phyloP scores from a whole-genome alignment of 78 protist species.

The Protostelium mycophagum region DNA sequence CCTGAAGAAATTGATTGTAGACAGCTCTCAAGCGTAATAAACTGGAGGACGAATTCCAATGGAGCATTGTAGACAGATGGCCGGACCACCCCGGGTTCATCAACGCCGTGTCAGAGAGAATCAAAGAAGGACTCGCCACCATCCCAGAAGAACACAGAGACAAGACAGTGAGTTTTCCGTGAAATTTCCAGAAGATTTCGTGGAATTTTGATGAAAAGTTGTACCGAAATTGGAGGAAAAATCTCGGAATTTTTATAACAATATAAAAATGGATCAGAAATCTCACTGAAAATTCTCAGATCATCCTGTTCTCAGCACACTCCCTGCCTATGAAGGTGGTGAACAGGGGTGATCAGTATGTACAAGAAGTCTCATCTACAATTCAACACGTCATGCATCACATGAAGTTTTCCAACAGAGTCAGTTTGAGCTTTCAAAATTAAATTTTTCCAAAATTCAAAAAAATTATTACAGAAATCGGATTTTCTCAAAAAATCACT shows the following conservation, averaged over 20 bases:
- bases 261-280: not conserved
- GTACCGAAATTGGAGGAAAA: too few relatives aligned
- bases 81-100: slow-evolving; percentile 44
- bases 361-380: slow-evolving; percentile 61
- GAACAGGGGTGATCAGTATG: slow-evolving; percentile 79
- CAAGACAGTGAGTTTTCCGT: not conserved
- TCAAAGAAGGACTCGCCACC: slow-evolving; percentile 14
- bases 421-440: too few relatives aligned
- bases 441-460: too few relatives aligned
- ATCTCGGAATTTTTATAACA: too few relatives aligned
- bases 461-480: too few relatives aligned
- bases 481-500: too few relatives aligned
- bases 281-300: slow-evolving; percentile 3
- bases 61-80: slow-evolving; percentile 82
- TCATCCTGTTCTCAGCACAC: slow-evolving; percentile 82
- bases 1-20: too few relatives aligned
- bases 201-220: too few relatives aligned
- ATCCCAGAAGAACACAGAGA: not conserved
- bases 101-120: slow-evolving; percentile 37
- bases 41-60: slow-evolving; percentile 16
- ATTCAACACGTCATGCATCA: slow-evolving; percentile 48
- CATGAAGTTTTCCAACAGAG: not conserved
- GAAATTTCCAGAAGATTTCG: too few relatives aligned
- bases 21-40: slow-evolving; percentile 13
- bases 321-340: slow-evolving; percentile 84